phyloP scores from a whole-genome alignment of 331 rosid genomes.

The Rosa hybrid region DNA sequence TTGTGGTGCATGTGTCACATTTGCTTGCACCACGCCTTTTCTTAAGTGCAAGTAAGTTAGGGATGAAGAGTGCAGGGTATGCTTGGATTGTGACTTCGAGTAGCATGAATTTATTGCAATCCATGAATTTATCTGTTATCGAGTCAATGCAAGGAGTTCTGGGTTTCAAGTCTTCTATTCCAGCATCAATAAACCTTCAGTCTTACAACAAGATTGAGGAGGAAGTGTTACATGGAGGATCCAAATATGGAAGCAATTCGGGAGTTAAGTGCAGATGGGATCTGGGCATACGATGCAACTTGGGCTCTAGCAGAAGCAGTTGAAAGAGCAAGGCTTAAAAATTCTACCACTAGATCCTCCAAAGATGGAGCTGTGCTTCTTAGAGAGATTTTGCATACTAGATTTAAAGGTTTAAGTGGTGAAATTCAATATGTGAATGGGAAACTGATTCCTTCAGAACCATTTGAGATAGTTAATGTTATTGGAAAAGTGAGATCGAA shows the following conservation, averaged over 20 bases:
- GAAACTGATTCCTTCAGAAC: neutral
- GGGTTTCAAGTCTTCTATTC: conserved; percentile 11
- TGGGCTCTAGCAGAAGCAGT: neutral
- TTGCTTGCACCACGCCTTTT: neutral
- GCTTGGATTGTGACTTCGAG: conserved; percentile 15
- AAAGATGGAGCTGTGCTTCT: neutral
- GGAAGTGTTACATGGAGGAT: conserved; percentile 6
- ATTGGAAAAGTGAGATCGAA: conserved; percentile 14
- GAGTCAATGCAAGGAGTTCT: conserved; percentile 16
- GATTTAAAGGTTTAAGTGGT: conserved; percentile 26
- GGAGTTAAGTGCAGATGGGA: neutral
- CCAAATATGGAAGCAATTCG: neutral
- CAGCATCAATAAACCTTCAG: neutral
- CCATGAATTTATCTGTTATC: neutral
- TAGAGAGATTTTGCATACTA: neutral
- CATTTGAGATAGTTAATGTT: conserved; percentile 26
- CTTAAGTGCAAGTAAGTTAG: conserved; percentile 10
- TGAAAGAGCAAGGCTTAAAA: neutral
- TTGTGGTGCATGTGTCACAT: neutral
- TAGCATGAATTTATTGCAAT: conserved; percentile 18
- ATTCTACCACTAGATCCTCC: neutral
- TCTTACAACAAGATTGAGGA: conserved; percentile 18
- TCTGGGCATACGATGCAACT: conserved; percentile 2
- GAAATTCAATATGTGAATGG: conserved; percentile 8
- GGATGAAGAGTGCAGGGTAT: conserved; percentile 17